Conservation (phyloP, 768 basidiomycete genomes). For the Cystobasidium tubakii region DNA sequence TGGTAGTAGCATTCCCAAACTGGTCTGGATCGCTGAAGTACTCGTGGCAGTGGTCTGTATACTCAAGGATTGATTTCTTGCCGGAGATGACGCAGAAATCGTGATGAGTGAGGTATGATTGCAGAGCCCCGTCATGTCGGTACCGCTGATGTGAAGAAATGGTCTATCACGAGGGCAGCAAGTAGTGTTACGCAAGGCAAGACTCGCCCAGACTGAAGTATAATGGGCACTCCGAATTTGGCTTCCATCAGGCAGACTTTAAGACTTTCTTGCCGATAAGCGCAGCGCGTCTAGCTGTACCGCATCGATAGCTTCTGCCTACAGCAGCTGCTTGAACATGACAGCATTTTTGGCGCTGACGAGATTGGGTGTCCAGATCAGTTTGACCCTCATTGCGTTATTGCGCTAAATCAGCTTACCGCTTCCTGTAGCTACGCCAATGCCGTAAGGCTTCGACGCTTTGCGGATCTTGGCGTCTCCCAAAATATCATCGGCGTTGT, state of each 20-base stretch:
- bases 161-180: too few species aligned
- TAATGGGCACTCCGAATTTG: conserved; percentile 14
- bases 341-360: neutral
- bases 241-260: neutral
- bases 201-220: neutral
- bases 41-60: conserved; percentile 26
- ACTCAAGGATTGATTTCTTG: conserved; percentile 9
- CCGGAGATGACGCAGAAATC: conserved; percentile 1
- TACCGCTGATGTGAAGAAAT: neutral
- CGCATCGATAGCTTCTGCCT: conserved; percentile 18
- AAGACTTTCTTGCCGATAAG: neutral
- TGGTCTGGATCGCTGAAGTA: conserved; percentile 13
- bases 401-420: too few species aligned
- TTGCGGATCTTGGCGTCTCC: conserved; percentile 20
- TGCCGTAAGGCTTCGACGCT: conserved; percentile 17
- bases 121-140: conserved; percentile 11
- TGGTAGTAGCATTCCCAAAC: conserved; percentile 11
- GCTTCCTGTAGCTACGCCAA: conserved; percentile 16
- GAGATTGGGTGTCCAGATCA: too few species aligned
- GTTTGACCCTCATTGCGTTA: too few species aligned
- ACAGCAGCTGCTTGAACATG: conserved; percentile 22
- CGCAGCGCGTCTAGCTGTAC: conserved; percentile 16
- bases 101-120: conserved; percentile 5
- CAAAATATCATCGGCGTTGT: neutral
- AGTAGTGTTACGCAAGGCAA: too few species aligned